Percentiles rank a stretch among this genome's conserved stretches.
phyloP scores from a whole-genome alignment of 108 stramenopile species.

The Nitzschia sp. region DNA sequence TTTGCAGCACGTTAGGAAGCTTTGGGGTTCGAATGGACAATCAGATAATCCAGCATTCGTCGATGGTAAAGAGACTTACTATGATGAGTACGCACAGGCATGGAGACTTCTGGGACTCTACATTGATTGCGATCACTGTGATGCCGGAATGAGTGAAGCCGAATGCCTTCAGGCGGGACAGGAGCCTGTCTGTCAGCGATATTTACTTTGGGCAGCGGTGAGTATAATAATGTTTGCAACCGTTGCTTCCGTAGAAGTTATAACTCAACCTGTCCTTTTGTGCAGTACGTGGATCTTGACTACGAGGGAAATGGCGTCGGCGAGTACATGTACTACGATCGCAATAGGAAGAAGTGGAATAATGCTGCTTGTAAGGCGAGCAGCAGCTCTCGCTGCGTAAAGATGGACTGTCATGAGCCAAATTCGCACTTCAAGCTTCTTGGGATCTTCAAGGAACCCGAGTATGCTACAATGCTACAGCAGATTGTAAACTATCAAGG shows the following conservation, averaged over 20 bases:
- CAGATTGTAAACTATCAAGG: constrained; percentile 67
- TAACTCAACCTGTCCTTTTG: too few species aligned
- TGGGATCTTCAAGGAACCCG: constrained; percentile 58
- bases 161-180: constrained; percentile 22
- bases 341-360: constrained; percentile 37
- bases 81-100: constrained; percentile 49
- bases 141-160: constrained; percentile 6
- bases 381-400: constrained; percentile 44
- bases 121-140: constrained; percentile 48
- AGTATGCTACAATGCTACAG: constrained; percentile 46
- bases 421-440: constrained; percentile 46
- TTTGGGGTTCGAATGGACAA: constrained; percentile 15
- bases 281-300: constrained; percentile 47
- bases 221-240: constrained; percentile 1
- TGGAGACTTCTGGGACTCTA: constrained; percentile 60
- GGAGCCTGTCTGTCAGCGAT: constrained; percentile 42
- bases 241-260: too few species aligned
- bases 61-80: constrained; percentile 41
- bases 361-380: constrained; percentile 32
- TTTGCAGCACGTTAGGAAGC: constrained; percentile 11
- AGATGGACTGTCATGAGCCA: constrained; percentile 69
- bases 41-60: constrained; percentile 16
- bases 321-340: constrained; percentile 57
- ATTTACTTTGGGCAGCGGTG: constrained; percentile 55
- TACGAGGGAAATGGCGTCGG: constrained; percentile 49